phyloP scores from a whole-genome alignment of 106 monocot species.

The Allium sativum region DNA sequence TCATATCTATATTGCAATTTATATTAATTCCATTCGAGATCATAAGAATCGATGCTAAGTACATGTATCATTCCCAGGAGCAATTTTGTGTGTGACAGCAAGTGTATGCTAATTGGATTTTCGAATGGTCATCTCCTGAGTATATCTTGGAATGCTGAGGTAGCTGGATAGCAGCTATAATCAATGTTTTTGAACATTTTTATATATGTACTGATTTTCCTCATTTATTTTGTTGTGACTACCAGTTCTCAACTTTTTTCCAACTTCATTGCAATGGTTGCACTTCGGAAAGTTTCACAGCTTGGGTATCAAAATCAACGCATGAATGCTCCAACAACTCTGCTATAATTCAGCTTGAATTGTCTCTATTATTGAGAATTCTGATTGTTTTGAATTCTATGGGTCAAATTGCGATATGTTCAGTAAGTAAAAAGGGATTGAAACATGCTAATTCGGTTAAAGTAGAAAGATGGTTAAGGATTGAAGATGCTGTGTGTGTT shows the following conservation, averaged over 20 bases:
- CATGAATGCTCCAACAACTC: constrained; percentile 23
- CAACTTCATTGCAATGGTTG: constrained; percentile 26
- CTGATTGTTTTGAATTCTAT: constrained; percentile 68
- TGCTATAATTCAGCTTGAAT: constrained; percentile 67
- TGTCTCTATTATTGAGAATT: constrained; percentile 57
- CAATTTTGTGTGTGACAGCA: constrained; percentile 92
- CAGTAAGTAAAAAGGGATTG: constrained; percentile 77
- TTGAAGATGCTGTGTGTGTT: constrained; percentile 67
- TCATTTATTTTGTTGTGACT: constrained; percentile 11
- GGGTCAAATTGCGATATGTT: constrained; percentile 69
- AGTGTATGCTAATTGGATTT: constrained; percentile 71
- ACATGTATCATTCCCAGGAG: constrained; percentile 41
- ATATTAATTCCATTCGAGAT: neutral
- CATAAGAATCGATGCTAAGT: neutral
- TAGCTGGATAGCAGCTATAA: constrained; percentile 6
- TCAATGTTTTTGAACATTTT: neutral
- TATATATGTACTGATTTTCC: neutral
- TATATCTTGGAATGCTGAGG: constrained; percentile 92
- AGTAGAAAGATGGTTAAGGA: constrained; percentile 63
- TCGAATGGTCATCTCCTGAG: constrained; percentile 63
- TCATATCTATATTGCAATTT: neutral
- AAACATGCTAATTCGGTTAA: constrained; percentile 50
- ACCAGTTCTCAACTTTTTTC: constrained; percentile 67
- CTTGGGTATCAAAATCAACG: constrained; percentile 7
- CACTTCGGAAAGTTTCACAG: constrained; percentile 11